Conservation (phyloP, 106 monocot species). For the Cymbidium sinense region DNA sequence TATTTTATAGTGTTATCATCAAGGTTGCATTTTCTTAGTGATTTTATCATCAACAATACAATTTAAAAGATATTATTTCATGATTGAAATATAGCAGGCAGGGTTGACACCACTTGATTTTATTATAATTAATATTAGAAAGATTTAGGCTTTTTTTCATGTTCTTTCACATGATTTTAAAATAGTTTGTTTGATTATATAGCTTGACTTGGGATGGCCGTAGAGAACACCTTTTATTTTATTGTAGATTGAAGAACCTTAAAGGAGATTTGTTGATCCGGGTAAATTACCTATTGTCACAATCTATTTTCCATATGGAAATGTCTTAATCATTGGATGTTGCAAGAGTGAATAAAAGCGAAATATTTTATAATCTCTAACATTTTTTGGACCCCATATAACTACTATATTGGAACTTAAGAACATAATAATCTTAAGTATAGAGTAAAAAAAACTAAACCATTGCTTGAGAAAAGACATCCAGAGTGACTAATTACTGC, state of each 20-base stretch:
- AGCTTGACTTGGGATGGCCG: slow-evolving; percentile 34
- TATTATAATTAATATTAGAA: neutral
- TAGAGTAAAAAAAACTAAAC: too few species aligned
- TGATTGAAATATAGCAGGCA: neutral
- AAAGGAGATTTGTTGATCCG: slow-evolving; percentile 28
- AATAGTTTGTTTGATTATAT: neutral
- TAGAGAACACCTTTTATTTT: slow-evolving; percentile 39
- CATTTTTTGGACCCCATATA: neutral
- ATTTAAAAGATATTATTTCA: neutral
- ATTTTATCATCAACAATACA: neutral
- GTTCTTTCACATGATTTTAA: neutral
- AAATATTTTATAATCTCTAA: too few species aligned
- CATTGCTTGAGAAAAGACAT: too few species aligned
- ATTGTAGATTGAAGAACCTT: slow-evolving; percentile 53
- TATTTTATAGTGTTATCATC: neutral
- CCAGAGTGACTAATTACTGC: too few species aligned
- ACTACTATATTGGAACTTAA: too few species aligned
- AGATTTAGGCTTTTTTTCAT: neutral
- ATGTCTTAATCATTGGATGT: too few species aligned
- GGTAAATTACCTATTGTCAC: neutral
- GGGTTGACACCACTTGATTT: neutral
- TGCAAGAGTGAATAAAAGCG: too few species aligned
- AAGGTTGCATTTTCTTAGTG: neutral
- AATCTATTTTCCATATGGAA: neutral
- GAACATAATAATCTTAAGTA: neutral